Conservation (phyloP, 331 rosid genomes). For the Acacia concinna region DNA sequence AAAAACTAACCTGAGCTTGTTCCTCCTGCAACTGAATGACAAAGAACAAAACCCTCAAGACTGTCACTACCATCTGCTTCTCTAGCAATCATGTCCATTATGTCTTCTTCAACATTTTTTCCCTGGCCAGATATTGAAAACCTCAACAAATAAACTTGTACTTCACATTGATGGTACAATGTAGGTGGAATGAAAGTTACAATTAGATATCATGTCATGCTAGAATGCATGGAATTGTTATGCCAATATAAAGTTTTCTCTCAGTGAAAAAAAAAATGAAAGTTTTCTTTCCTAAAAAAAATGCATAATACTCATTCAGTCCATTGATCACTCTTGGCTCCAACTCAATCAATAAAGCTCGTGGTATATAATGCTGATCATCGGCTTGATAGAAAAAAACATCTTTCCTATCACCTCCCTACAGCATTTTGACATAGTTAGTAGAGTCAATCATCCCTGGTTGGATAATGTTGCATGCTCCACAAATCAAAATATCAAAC, state of each 20-base stretch:
- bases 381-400: conserved; percentile 99
- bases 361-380: conserved; percentile 94
- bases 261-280: not conserved
- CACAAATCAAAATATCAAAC: not conserved
- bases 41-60: conserved; percentile 98
- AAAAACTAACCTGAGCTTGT: conserved; percentile 81
- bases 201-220: not conserved
- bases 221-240: not conserved
- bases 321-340: conserved; percentile 98
- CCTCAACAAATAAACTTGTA: conserved; percentile 1
- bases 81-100: conserved; percentile 99
- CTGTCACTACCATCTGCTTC: conserved; percentile 99
- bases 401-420: conserved; percentile 97
- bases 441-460: conserved; percentile 6
- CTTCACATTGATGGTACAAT: not conserved
- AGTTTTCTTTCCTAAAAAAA: conserved; percentile 63
- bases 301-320: not conserved
- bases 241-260: not conserved
- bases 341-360: conserved; percentile 82
- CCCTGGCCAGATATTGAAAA: conserved; percentile 61
- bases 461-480: not conserved
- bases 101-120: conserved; percentile 93
- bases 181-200: not conserved
- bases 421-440: conserved; percentile 32
- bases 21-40: conserved; percentile 98